phyloP scores from a whole-genome alignment of 495 filamentous ascomycete genomes.

The Lophiostoma macrostomum region DNA sequence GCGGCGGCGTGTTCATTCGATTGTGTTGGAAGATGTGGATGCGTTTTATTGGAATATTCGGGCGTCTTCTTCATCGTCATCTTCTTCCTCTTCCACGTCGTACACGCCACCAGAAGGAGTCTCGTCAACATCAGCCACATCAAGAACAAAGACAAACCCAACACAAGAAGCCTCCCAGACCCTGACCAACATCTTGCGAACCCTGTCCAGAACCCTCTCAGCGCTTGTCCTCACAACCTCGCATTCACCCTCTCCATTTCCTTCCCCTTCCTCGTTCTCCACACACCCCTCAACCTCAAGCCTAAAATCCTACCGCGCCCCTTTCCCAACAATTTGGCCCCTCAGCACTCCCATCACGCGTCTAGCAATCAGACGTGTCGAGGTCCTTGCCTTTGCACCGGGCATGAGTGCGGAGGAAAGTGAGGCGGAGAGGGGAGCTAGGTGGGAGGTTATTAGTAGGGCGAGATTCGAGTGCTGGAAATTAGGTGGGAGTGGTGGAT shows the following conservation, averaged over 20 bases:
- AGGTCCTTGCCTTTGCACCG: conserved; percentile 52
- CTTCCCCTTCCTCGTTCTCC: conserved; percentile 13
- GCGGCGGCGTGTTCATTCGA: conserved; percentile 46
- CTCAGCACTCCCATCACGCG: conserved; percentile 45
- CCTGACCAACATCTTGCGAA: too few species aligned
- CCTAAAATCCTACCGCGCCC: background rate
- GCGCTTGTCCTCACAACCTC: too few species aligned
- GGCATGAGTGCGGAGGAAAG: conserved; percentile 57
- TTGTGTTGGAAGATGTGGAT: conserved; percentile 54
- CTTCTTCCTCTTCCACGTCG: conserved; percentile 8
- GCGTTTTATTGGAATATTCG: conserved; percentile 60
- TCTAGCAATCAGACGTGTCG: conserved; percentile 47
- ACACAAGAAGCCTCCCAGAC: too few species aligned
- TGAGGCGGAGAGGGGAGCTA: conserved; percentile 47
- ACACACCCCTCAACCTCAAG: conserved; percentile 8
- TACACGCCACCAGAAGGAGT: background rate
- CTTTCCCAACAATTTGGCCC: conserved; percentile 50
- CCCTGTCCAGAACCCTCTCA: too few species aligned
- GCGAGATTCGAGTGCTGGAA: conserved; percentile 33
- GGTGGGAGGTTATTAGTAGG: conserved; percentile 44
- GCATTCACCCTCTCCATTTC: background rate
- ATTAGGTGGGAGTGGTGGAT: conserved; percentile 1
- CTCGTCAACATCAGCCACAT: too few species aligned
- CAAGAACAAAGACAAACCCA: too few species aligned
- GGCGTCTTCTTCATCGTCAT: conserved; percentile 25